Conservation (phyloP, 2,329 filamentous ascomycete species). For the Monosporascus sp. region DNA sequence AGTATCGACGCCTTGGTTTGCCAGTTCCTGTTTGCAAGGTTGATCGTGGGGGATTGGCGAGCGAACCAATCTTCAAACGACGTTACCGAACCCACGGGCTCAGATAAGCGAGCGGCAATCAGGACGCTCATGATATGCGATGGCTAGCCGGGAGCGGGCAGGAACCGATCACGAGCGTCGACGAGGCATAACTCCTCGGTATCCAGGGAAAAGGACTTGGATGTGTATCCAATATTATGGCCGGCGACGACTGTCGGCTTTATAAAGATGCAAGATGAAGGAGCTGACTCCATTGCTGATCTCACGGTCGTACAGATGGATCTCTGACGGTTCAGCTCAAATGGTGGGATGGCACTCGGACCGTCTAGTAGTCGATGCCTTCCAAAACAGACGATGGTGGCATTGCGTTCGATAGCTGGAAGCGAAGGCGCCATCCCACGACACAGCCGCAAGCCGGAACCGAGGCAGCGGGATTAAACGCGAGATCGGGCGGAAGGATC, state of each 20-base stretch:
- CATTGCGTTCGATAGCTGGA: background rate
- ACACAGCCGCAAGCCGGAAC: background rate
- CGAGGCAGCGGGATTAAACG: background rate
- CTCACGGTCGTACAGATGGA: constrained; percentile 26
- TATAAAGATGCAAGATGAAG: constrained; percentile 11
- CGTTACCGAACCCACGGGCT: constrained; percentile 17
- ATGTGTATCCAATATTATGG: constrained; percentile 2
- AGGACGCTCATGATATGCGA: constrained; percentile 12
- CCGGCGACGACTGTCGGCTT: constrained; percentile 9
- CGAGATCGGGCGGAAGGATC: background rate
- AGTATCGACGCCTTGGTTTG: constrained; percentile 5
- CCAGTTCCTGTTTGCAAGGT: constrained; percentile 13
- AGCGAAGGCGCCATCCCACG: background rate
- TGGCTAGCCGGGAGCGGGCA: constrained; percentile 18
- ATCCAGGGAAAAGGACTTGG: background rate
- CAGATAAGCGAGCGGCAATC: constrained; percentile 15
- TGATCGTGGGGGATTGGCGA: constrained; percentile 11
- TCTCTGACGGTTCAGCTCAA: constrained; percentile 14
- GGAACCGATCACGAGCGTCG: constrained; percentile 8
- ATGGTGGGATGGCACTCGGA: constrained; percentile 11
- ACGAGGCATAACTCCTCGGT: background rate
- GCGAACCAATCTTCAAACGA: constrained; percentile 20
- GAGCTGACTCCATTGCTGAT: constrained; percentile 23
- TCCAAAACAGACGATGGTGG: background rate
- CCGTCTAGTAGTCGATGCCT: background rate